Conservation (phyloP, 2,329 filamentous ascomycete species). For the Alternaria sp. region DNA sequence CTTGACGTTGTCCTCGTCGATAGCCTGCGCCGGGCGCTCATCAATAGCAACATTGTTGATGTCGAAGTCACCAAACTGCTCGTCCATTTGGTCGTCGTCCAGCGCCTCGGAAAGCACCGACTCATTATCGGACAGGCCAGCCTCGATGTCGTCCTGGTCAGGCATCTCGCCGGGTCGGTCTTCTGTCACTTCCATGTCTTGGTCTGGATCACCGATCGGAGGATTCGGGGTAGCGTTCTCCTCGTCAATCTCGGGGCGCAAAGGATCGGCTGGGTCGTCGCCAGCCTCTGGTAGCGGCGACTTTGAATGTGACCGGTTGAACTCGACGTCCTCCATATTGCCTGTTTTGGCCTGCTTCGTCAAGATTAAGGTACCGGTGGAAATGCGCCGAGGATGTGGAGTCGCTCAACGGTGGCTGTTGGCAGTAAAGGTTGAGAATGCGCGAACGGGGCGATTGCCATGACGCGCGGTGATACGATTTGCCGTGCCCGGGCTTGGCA, state of each 20-base stretch:
- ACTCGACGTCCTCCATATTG: slow-evolving; percentile 56
- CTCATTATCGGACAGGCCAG: slow-evolving; percentile 65
- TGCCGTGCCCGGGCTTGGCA: slow-evolving; percentile 27
- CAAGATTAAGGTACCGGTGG: background rate
- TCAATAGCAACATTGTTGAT: slow-evolving; percentile 68
- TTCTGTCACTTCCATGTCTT: slow-evolving; percentile 58
- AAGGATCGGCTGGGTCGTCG: slow-evolving; percentile 57
- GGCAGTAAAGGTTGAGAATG: slow-evolving; percentile 11
- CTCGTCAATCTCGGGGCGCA: slow-evolving; percentile 59
- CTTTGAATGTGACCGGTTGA: slow-evolving; percentile 50
- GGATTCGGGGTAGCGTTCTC: slow-evolving; percentile 58
- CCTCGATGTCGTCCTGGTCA: slow-evolving; percentile 50
- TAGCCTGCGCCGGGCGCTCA: slow-evolving; percentile 65
- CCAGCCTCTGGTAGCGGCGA: slow-evolving; percentile 57
- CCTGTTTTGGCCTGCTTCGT: background rate
- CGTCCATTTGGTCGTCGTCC: slow-evolving; percentile 70
- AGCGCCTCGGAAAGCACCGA: slow-evolving; percentile 68
- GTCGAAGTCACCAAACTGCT: slow-evolving; percentile 64
- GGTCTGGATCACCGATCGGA: slow-evolving; percentile 54
- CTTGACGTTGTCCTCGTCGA: slow-evolving; percentile 69
- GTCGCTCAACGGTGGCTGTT: background rate
- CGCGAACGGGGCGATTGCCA: slow-evolving; percentile 27
- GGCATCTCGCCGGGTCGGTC: slow-evolving; percentile 47
- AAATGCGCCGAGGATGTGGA: slow-evolving; percentile 1
- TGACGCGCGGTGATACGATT: slow-evolving; percentile 34